phyloP scores from a whole-genome alignment of 2,329 filamentous ascomycete genomes.

The Colletotrichum shisoi region DNA sequence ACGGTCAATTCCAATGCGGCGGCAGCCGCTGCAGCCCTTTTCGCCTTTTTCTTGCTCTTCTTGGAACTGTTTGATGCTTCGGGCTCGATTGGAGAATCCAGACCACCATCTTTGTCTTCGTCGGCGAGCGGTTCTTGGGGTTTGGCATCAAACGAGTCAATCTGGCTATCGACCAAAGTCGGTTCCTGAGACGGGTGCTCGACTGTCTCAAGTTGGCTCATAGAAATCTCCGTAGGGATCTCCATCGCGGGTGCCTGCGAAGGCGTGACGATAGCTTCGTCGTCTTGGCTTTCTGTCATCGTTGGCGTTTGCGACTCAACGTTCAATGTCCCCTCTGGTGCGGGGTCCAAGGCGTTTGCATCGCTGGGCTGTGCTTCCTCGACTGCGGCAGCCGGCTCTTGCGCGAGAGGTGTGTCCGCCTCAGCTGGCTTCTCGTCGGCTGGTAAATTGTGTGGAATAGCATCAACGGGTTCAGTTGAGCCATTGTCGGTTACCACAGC shows the following conservation, averaged over 20 bases:
- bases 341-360: background rate
- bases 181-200: conserved; percentile 27
- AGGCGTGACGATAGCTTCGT: conserved; percentile 18
- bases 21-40: conserved; percentile 28
- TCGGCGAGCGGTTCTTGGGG: conserved; percentile 28
- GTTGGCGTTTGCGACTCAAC: conserved; percentile 25
- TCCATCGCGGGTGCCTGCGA: background rate
- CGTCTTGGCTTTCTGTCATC: conserved; percentile 11
- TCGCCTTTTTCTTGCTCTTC: conserved; percentile 46
- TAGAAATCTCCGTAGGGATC: background rate
- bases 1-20: background rate
- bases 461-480: background rate
- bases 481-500: background rate
- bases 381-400: background rate
- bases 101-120: conserved; percentile 21
- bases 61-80: conserved; percentile 40
- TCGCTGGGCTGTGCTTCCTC: background rate
- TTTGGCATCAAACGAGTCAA: conserved; percentile 20
- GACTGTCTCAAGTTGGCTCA: conserved; percentile 1
- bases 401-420: background rate
- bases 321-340: background rate
- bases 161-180: conserved; percentile 28
- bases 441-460: background rate
- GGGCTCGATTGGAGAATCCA: conserved; percentile 14
- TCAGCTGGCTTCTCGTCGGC: background rate